phyloP scores from a whole-genome alignment of 2,329 filamentous ascomycete genomes.

The Calonectria henricotiae region DNA sequence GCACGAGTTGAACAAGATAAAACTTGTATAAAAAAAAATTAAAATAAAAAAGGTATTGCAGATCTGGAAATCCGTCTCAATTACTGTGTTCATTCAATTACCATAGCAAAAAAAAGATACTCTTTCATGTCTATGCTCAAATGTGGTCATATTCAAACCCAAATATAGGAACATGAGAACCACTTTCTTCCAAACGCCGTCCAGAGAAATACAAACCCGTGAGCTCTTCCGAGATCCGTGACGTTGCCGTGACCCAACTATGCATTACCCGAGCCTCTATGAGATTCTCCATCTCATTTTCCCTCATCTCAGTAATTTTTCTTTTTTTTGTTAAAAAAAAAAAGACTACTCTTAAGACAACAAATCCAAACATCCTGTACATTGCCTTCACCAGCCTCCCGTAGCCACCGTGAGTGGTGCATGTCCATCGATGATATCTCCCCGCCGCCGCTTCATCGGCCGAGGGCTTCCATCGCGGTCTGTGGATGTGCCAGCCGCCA shows the following conservation, averaged over 20 bases:
- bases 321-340: not conserved
- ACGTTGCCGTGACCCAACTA: slow-evolving; percentile 27
- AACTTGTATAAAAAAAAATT: not conserved
- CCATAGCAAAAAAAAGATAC: slow-evolving; percentile 15
- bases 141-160: slow-evolving; percentile 29
- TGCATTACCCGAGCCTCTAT: slow-evolving; percentile 28
- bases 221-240: slow-evolving; percentile 29
- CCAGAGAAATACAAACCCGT: slow-evolving; percentile 28
- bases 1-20: not conserved
- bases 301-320: slow-evolving; percentile 3
- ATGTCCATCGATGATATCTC: slow-evolving; percentile 55
- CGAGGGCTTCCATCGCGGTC: slow-evolving; percentile 58
- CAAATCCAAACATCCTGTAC: not conserved
- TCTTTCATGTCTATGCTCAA: slow-evolving; percentile 30
- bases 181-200: slow-evolving; percentile 30
- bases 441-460: slow-evolving; percentile 59
- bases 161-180: slow-evolving; percentile 24
- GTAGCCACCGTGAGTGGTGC: slow-evolving; percentile 55
- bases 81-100: slow-evolving; percentile 28
- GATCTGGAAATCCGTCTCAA: not conserved
- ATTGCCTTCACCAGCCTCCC: slow-evolving; percentile 53
- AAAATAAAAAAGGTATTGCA: not conserved
- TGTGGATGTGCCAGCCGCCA: slow-evolving; percentile 48
- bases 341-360: slow-evolving; percentile 12
- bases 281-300: slow-evolving; percentile 21